Evolutionary conservation across 139 green algal species (phyloP), one percentile per base, ranked within the genome.

Genomic region (Prasinococcaceae sp.): DNA sequence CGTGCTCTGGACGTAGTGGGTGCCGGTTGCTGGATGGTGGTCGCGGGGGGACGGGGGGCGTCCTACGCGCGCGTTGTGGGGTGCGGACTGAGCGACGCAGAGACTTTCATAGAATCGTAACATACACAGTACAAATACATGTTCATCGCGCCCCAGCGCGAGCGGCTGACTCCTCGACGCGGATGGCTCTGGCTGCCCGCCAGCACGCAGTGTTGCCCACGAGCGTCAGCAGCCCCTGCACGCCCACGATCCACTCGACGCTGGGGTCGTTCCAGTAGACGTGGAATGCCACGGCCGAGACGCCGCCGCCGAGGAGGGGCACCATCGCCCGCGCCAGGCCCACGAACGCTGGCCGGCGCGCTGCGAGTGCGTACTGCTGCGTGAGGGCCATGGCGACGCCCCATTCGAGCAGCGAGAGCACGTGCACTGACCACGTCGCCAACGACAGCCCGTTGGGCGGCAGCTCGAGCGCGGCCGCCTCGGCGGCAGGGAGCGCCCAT

Each of bases 291-390:
- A 75, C 86, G 16, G 87, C 87, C 22, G 66, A 77, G n/a, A 94
- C 78, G 37, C 82, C 85, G 4, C 65, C 71, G 3, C 66, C 82
- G 12, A 93, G 67, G 20, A 63, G 55, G 3, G 87, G 87, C 66
- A 94, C 26, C 87, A 96, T 94, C 46, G 77, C 84, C 83, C 81
- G 94, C 2, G 78, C 80, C 58, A 96, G 66, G 6, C 80, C 80
- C 58, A 89, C 87, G 79, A 76, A 94, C 3, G n/a, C n/a, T n/a
- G n/a, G n/a, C n/a, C n/a, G n/a, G n/a, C n/a, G n/a, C n/a, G n/a
- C n/a, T n/a, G n/a, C n/a, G n/a, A n/a, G n/a, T n/a, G n/a, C n/a
- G 54, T 86, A 93, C 9, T 47, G 45, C 85, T 79, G 90, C 26
- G 93, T 69, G 3, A 95, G 59, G 0, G 49, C 63, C 81, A 94